Conservation (phyloP, 495 filamentous ascomycete genomes). For the Annulohypoxylon nitens region DNA sequence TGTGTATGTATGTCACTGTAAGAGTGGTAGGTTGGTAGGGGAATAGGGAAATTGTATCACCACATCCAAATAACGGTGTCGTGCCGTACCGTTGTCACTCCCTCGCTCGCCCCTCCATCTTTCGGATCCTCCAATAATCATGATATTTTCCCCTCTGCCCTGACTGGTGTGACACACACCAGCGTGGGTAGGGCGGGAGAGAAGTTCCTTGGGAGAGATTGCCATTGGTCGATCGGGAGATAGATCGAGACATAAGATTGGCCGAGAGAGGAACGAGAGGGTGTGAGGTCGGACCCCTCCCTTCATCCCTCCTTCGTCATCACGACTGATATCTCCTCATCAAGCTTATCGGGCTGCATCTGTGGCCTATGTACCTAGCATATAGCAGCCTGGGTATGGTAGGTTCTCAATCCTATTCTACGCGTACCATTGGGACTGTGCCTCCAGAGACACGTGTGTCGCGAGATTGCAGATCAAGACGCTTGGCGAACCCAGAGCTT, state of each 20-base stretch:
- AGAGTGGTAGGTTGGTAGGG: slow-evolving; percentile 3
- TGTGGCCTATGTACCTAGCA: slow-evolving; percentile 12
- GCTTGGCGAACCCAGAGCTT: slow-evolving; percentile 46
- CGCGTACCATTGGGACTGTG: slow-evolving; percentile 45
- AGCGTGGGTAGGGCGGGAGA: slow-evolving; percentile 28
- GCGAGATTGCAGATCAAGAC: slow-evolving; percentile 48
- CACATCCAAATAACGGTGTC: slow-evolving; percentile 38
- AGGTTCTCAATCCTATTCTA: slow-evolving; percentile 13
- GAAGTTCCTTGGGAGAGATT: slow-evolving; percentile 41
- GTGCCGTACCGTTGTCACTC: slow-evolving; percentile 40
- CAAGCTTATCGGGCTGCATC: slow-evolving; percentile 45
- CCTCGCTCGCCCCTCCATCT: slow-evolving; percentile 20
- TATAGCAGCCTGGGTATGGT: too few relatives aligned
- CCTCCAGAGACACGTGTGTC: slow-evolving; percentile 46
- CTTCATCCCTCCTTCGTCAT: slow-evolving; percentile 34
- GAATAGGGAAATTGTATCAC: slow-evolving; percentile 34
- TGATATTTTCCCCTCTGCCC: slow-evolving; percentile 43
- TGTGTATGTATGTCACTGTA: slow-evolving; percentile 5
- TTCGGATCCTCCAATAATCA: slow-evolving; percentile 36
- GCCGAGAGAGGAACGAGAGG: slow-evolving; percentile 22
- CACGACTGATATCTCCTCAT: slow-evolving; percentile 39
- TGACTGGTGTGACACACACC: slow-evolving; percentile 44
- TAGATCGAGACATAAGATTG: slow-evolving; percentile 42
- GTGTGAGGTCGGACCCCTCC: slow-evolving; percentile 3
- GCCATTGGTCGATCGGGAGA: slow-evolving; percentile 41